Conservation (phyloP, 352 stramenopile species). For the Phytophthora idaei region DNA sequence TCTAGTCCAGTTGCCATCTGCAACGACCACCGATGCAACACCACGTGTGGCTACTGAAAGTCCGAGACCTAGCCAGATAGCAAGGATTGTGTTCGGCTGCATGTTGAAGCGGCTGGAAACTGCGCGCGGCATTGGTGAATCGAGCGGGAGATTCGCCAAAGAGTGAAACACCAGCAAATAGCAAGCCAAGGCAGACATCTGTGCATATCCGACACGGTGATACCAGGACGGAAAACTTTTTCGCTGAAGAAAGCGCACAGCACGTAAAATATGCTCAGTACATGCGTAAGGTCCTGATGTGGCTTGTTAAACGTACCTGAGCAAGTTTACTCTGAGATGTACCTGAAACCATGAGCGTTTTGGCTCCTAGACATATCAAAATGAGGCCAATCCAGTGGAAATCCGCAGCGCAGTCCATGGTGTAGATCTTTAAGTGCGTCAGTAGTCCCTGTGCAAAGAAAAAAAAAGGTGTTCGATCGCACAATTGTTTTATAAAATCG, state of each 20-base stretch:
- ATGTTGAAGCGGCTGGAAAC: conserved; percentile 91
- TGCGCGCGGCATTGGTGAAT: conserved; percentile 82
- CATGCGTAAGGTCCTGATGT: not conserved
- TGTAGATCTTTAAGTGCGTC: conserved; percentile 35
- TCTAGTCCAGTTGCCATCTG: conserved; percentile 3
- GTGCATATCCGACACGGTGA: conserved; percentile 21
- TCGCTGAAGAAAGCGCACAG: not conserved
- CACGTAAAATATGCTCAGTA: too few relatives aligned
- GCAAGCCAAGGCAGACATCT: conserved; percentile 61
- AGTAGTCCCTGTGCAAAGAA: conserved; percentile 26
- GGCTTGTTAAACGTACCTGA: conserved; percentile 10
- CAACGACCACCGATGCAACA: conserved; percentile 10
- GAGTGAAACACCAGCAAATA: conserved; percentile 93
- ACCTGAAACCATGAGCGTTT: conserved; percentile 11
- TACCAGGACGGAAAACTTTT: conserved; percentile 3
- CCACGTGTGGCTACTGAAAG: conserved; percentile 27
- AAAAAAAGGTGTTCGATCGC: conserved; percentile 1
- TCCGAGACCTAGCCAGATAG: conserved; percentile 81
- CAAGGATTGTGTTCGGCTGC: conserved; percentile 90
- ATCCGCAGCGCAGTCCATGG: conserved; percentile 33
- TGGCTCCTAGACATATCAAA: conserved; percentile 31
- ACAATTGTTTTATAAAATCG: not conserved
- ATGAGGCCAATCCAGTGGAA: conserved; percentile 27
- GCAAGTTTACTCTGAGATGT: not conserved
- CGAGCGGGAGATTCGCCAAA: conserved; percentile 92